phyloP scores from a whole-genome alignment of 345 rosid genomes.

The Raphanus raphanistrum region DNA sequence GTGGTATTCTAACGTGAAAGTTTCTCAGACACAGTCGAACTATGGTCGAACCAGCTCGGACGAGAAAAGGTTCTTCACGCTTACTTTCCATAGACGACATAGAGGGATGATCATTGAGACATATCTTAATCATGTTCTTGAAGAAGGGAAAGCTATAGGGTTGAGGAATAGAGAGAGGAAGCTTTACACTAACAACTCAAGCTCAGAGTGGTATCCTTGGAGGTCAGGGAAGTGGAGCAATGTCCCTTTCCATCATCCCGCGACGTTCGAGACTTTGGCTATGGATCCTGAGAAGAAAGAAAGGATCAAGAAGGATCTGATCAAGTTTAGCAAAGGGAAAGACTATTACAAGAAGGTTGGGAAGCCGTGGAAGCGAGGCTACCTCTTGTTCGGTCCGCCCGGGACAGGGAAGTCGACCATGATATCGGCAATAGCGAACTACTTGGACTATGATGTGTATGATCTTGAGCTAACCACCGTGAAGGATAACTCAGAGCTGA shows the following conservation, averaged over 20 bases:
- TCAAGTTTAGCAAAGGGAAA: background rate
- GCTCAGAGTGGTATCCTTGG: background rate
- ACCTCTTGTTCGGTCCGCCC: background rate
- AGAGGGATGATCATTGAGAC: background rate
- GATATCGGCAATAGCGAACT: background rate
- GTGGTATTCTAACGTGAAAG: background rate
- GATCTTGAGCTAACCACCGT: background rate
- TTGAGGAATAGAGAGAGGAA: background rate
- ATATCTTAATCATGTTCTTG: background rate
- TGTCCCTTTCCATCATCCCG: background rate
- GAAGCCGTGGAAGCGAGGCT: background rate
- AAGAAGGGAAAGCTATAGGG: background rate
- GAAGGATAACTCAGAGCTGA: background rate
- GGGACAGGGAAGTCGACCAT: background rate
- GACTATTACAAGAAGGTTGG: background rate
- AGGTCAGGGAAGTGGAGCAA: background rate
- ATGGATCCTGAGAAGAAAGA: constrained; percentile 1
- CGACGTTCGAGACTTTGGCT: background rate
- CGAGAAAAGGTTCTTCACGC: background rate
- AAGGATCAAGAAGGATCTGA: background rate
- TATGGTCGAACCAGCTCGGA: background rate
- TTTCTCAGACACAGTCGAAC: background rate
- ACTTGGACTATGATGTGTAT: background rate
- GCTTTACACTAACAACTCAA: background rate
- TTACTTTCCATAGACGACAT: background rate